Evolutionary conservation across 202 grass and related monocot genomes (phyloP).

Genomic region (Carex arenaria): DNA sequence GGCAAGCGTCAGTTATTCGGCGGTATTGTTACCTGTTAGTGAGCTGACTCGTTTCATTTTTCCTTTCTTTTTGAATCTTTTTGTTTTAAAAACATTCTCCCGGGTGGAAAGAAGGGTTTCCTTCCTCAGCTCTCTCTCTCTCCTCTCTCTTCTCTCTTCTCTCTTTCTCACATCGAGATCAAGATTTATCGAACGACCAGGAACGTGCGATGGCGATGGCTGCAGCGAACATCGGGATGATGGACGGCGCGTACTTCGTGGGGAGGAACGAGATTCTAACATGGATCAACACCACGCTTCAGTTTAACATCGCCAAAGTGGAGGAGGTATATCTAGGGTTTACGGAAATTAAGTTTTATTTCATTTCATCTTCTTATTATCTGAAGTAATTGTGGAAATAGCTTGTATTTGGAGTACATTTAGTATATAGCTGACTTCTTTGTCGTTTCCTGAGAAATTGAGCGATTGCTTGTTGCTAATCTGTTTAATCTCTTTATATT

Average conservation of each 20-base stretch:
- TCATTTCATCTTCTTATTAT: neutral
- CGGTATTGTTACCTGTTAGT: neutral
- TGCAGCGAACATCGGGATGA: conserved; percentile 69
- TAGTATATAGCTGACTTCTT: no score
- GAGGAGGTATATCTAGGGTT: conserved; percentile 62
- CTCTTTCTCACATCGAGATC: neutral
- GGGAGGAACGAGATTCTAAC: conserved; percentile 82
- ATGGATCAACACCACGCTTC: conserved; percentile 90
- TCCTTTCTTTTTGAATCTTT: conserved; percentile 18
- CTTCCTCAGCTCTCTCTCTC: neutral
- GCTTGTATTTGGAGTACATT: neutral
- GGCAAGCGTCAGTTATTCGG: neutral
- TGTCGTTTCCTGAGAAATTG: neutral
- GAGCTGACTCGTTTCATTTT: neutral
- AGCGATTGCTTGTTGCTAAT: neutral
- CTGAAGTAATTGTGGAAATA: neutral
- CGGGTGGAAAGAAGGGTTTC: conserved; percentile 11
- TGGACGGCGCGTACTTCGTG: conserved; percentile 95
- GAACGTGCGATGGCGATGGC: conserved; percentile 27
- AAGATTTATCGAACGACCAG: neutral
- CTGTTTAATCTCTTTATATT: neutral
- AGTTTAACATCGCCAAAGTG: conserved; percentile 71
- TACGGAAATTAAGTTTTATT: neutral
- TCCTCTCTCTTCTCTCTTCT: neutral
- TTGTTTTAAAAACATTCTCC: conserved; percentile 32